A percentile compares a stretch with the other conserved stretches of the same genome.
These are phyloP conservation scores for Amyloporia xantha DNA, from an alignment of 768 basidiomycete species.

Conservation along the genomic window DNA sequence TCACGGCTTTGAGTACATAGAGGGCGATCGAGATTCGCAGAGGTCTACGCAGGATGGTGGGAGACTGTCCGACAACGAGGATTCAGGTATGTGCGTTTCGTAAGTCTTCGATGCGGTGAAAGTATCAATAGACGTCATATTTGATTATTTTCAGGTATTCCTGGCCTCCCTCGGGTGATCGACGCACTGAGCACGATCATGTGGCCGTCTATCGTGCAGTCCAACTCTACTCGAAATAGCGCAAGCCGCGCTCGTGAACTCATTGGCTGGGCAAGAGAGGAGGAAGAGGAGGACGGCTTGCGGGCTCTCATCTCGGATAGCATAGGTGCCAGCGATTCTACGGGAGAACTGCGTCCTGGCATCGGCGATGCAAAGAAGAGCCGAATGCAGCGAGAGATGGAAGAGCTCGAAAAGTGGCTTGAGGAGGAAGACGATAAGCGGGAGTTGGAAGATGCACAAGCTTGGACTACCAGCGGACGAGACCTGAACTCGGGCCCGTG, in stretches of 20 bases:
- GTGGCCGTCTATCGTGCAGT: constrained; percentile 74
- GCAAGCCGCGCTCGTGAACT: constrained; percentile 28
- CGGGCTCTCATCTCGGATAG: constrained; percentile 22
- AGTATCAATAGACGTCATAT: no score
- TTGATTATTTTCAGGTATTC: constrained; percentile 15
- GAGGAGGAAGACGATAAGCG: constrained; percentile 39
- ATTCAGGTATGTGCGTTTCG: constrained; percentile 14
- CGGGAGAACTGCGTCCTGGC: constrained; percentile 5
- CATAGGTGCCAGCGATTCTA: constrained; percentile 14
- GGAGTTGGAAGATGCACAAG: constrained; percentile 11
- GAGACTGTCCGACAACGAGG: constrained; percentile 15
- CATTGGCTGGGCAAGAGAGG: constrained; percentile 35
- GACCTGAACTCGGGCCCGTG: constrained; percentile 6
- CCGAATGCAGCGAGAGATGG: constrained; percentile 44
- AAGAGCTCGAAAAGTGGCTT: constrained; percentile 57
- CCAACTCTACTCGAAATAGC: constrained; percentile 20
- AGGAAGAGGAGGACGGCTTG: constrained; percentile 33
- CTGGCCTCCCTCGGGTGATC: constrained; percentile 57
- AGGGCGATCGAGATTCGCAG: constrained; percentile 33
- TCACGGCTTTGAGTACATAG: constrained; percentile 73
- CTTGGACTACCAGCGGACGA: constrained; percentile 17
- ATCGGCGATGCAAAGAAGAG: constrained; percentile 18
- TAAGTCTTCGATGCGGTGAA: no score
- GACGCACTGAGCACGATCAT: constrained; percentile 83
- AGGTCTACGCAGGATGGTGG: constrained; percentile 13